Evolutionary conservation across 164 flowering plant species (phyloP).

Genomic region (Chimonanthus salicifolius): DNA sequence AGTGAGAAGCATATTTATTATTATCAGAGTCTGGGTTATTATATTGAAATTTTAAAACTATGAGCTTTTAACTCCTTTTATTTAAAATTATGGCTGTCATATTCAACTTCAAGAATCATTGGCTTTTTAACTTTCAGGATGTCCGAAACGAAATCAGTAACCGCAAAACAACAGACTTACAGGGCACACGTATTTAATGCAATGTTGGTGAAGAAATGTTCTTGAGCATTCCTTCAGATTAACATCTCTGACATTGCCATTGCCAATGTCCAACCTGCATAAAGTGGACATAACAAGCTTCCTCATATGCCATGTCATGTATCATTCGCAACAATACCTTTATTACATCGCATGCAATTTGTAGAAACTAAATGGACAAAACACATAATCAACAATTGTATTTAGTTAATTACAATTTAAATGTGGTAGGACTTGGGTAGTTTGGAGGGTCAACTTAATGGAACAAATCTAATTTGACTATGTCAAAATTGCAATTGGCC

Average conservation of each 20-base stretch:
- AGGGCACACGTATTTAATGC: slow-evolving; percentile 88
- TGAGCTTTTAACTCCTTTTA: too few relatives aligned
- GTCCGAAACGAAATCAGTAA: not conserved
- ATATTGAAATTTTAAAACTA: too few relatives aligned
- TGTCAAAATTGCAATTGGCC: too few relatives aligned
- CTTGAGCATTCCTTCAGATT: slow-evolving; percentile 74
- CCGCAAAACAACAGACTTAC: slow-evolving; percentile 33
- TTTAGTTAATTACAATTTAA: not conserved
- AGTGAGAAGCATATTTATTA: too few relatives aligned
- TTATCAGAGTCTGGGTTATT: too few relatives aligned
- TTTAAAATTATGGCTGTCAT: too few relatives aligned
- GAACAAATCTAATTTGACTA: too few relatives aligned
- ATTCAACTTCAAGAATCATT: too few relatives aligned
- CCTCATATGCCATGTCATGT: not conserved
- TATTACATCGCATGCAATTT: not conserved
- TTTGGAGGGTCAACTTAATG: not conserved
- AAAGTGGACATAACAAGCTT: not conserved
- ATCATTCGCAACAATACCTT: not conserved
- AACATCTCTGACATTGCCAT: slow-evolving; percentile 51
- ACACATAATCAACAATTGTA: not conserved
- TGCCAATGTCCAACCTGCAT: slow-evolving; percentile 90
- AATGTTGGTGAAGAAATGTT: slow-evolving; percentile 68
- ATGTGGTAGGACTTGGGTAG: not conserved
- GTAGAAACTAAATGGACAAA: too few relatives aligned
- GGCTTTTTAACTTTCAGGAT: too few relatives aligned